phyloP scores from a whole-genome alignment of 169 alveolate species.

The Cyclospora cayetanensis region DNA sequence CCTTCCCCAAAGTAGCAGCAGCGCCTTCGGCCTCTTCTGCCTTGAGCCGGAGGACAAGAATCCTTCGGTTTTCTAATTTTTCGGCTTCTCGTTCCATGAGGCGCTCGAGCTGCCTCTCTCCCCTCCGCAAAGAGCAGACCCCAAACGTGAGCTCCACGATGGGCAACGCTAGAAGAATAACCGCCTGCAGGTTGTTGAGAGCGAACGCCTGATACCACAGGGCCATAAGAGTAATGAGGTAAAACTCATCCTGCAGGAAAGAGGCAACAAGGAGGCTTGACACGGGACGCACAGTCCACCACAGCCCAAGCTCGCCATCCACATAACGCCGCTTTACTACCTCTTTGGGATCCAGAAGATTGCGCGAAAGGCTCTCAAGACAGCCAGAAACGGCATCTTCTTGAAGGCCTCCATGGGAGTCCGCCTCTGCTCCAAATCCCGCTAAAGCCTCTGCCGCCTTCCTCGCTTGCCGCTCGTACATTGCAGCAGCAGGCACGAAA shows the following conservation, averaged over 20 bases:
- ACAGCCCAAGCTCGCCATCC: neutral
- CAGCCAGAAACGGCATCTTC: neutral
- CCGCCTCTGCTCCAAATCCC: neutral
- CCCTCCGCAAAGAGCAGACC: neutral
- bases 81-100: constrained; percentile 3
- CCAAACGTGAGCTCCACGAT: neutral
- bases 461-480: neutral
- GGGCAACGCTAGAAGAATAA: constrained; percentile 16
- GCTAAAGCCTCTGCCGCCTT: neutral
- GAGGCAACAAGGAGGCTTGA: neutral
- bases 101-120: neutral
- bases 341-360: neutral
- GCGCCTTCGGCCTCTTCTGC: neutral
- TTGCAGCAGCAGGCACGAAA: neutral
- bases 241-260: neutral
- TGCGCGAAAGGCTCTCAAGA: neutral
- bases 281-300: neutral
- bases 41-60: neutral
- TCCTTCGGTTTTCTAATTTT: neutral
- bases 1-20: neutral
- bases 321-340: neutral
- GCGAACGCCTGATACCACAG: constrained; percentile 15
- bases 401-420: neutral
- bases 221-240: neutral
- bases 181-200: neutral